Base-by-base conservation (phyloP, 1,284 basidiomycete species). In the Melanopsichium pennsylvanicum region DNA sequence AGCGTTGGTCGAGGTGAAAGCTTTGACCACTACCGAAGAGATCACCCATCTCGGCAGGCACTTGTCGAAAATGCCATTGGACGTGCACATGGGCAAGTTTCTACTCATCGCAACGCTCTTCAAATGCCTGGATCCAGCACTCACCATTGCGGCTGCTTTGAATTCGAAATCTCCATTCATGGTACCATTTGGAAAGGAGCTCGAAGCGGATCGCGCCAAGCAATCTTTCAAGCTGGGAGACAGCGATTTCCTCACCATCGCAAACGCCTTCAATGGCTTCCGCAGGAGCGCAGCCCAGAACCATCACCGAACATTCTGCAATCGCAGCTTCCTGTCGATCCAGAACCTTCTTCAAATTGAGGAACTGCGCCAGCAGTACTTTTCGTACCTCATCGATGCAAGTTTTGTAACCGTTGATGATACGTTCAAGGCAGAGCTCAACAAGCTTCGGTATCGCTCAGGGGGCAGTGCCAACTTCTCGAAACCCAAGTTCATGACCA, bases 41-140 rank as follows among this genome's bases (percentile, higher is more conserved):
- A 97, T 99, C 72, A 98, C 96, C 2, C 89, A 93, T 0, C 90
- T 98, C 86, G 96, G 96, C 26, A 85, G 90, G 10, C 84, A 97
- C 26, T 85, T 99, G 38, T 92, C 91, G 83, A 91, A 92, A 79
- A 84, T 99, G 38, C 96, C 96, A 0, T 92, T 91, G 40, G 96
- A 99, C 78, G 94, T 98, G 23, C 93, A 98, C 79, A 87, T 98
- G 16, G 94, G 91, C 43, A 97, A 98, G 83, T 92, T 98, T 81
- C 84, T 98, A 18, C 85, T 98, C 23, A 87, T 90, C 23, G 90
- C 94, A 0, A 88, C 90, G 1, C 81, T 93, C 22, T 91, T 98
- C 82, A 87, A 88, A 45, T 97, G 95, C 79, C 83, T 98, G 52
- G 96, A 97, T 79, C 91, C 95, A 1, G 96, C 94, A 12, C 84